Evolutionary conservation across 83 land plant species (phyloP).

Genomic region (Diphasiastrum complanatum): DNA sequence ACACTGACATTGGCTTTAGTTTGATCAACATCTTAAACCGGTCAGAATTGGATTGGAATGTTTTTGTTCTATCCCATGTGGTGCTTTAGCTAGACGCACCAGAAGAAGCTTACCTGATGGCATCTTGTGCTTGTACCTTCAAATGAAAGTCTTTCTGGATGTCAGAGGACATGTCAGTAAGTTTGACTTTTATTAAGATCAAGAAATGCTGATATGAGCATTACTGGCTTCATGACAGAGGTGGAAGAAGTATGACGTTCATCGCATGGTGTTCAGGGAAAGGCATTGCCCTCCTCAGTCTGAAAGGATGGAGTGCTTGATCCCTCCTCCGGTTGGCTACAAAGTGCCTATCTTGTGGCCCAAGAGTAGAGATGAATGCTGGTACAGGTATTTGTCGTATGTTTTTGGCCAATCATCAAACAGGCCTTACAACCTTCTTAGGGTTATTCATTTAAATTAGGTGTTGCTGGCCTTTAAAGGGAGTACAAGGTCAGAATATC

Average conservation of each 20-base stretch:
- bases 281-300: conserved; percentile 85
- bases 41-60: too few species aligned
- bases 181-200: background rate
- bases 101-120: too few species aligned
- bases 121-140: too few species aligned
- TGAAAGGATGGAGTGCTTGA: conserved; percentile 74
- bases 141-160: too few species aligned
- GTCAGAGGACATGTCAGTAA: background rate
- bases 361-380: conserved; percentile 69
- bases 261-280: conserved; percentile 77
- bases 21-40: too few species aligned
- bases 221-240: conserved; percentile 41
- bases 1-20: too few species aligned
- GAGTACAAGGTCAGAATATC: too few species aligned
- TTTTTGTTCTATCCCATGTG: too few species aligned
- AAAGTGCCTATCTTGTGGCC: conserved; percentile 88
- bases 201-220: background rate
- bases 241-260: conserved; percentile 76
- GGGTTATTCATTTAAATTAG: background rate
- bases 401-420: too few species aligned
- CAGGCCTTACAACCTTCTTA: too few species aligned
- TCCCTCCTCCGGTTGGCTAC: conserved; percentile 94
- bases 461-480: too few species aligned
- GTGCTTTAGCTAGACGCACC: too few species aligned
- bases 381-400: conserved; percentile 66